Base-by-base conservation (phyloP, 75 land plant genomes). In the Selaginella tamariscina region DNA sequence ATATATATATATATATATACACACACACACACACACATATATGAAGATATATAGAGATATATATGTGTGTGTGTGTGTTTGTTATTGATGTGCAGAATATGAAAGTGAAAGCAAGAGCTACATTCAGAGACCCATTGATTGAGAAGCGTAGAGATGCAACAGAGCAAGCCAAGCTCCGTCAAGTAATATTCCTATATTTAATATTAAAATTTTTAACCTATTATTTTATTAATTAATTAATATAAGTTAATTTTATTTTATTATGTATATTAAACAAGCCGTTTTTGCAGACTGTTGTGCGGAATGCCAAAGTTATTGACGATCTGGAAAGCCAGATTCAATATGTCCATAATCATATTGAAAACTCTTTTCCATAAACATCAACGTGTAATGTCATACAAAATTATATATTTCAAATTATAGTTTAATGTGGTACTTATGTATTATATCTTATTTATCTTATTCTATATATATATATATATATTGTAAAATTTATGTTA, bases 91-190 rank as follows among this genome's bases (percentile, higher is more conserved):
- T 64, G 27, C 73, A 77, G 79, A 64, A 33, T 30, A 77, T 77
- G 79, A 68, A 73, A 55, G 49, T 29, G 2, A 72, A 74, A 56
- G 75, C 79, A 31, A 56, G 60, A 54, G 54, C 30, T 21, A 57
- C 67, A 20, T 77, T 66, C 33, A 20, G 31, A 26, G 79, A 77
- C 54, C 68, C 76, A 24, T 59, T 73, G 39, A 18, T 73, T 24
- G 79, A 77, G 32, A 72, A 77, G 65, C 49, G 49, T 39, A 5
- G 49, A 39, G 49, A 39, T 15, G 49, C 49, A 39, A 15, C 49
- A 39, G 49, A 39, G 49, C 49, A 39, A 39, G 49, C 5, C 11
- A 5, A 15, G 15, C 15, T 39, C 11, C 49, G 49, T 15, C 49
- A 39, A 15, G 49, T n/a, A n/a, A n/a, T 39, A 39, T 15, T 39